Conservation (phyloP, 495 filamentous ascomycete genomes). For the Daldinia childiae region DNA sequence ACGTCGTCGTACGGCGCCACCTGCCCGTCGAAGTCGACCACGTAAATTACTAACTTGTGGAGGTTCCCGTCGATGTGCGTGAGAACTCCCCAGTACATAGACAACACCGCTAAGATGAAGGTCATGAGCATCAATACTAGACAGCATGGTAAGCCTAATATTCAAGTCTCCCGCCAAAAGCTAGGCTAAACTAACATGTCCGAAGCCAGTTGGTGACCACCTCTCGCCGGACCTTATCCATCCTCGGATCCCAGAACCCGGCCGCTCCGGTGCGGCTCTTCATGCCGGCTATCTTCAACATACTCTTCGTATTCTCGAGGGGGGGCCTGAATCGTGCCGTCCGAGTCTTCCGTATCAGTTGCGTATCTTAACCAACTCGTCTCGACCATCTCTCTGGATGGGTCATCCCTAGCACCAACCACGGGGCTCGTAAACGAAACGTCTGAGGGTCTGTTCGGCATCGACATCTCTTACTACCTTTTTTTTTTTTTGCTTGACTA, state of each 20-base stretch:
- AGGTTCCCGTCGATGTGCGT: constrained; percentile 60
- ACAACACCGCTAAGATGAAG: constrained; percentile 65
- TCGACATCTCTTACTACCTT: constrained; percentile 19
- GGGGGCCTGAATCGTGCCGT: constrained; percentile 18
- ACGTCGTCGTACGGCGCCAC: constrained; percentile 60
- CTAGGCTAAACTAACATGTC: constrained; percentile 48
- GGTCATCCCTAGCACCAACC: constrained; percentile 17
- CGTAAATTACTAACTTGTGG: constrained; percentile 61
- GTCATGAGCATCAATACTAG: constrained; percentile 63
- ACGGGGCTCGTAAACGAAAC: constrained; percentile 22
- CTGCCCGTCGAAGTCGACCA: constrained; percentile 73
- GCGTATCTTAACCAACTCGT: background rate
- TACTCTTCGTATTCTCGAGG: constrained; percentile 8
- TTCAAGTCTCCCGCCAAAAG: background rate
- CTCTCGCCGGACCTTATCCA: constrained; percentile 58
- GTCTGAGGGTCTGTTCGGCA: constrained; percentile 16
- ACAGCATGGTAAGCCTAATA: constrained; percentile 15
- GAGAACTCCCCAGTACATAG: constrained; percentile 70
- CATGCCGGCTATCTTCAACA: constrained; percentile 33
- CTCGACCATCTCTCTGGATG: background rate
- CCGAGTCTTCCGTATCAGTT: constrained; percentile 13
- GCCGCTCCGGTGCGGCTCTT: constrained; percentile 55
- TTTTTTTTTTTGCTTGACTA: background rate
- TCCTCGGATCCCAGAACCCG: constrained; percentile 60
- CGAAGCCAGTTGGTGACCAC: constrained; percentile 54